Evolutionary conservation across 2,329 filamentous ascomycete species (phyloP).

Genomic region (Fusarium hainanense): DNA sequence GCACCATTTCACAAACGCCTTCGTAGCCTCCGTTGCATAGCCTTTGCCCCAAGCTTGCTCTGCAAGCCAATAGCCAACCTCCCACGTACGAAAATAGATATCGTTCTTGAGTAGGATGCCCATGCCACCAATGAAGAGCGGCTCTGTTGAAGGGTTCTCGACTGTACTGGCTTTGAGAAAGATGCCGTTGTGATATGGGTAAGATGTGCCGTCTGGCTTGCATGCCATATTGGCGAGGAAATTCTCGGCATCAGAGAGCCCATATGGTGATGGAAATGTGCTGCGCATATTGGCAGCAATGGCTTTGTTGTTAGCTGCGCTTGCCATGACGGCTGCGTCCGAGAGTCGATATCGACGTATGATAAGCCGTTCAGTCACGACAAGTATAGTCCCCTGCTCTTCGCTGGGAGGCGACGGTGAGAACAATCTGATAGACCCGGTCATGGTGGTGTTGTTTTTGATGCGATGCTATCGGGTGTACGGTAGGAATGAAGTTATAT

Average conservation of each 20-base stretch:
- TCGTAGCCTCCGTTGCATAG: slow-evolving; percentile 55
- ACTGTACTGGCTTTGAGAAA: slow-evolving; percentile 45
- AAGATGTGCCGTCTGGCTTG: slow-evolving; percentile 37
- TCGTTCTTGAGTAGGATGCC: slow-evolving; percentile 53
- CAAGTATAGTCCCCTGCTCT: slow-evolving; percentile 46
- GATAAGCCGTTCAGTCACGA: slow-evolving; percentile 51
- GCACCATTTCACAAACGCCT: slow-evolving; percentile 56
- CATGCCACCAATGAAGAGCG: slow-evolving; percentile 54
- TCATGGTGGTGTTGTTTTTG: slow-evolving; percentile 19
- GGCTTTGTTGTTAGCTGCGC: slow-evolving; percentile 53
- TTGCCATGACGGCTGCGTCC: slow-evolving; percentile 53
- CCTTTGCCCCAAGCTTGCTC: slow-evolving; percentile 59
- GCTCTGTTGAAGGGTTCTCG: slow-evolving; percentile 43
- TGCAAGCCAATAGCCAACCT: slow-evolving; percentile 63
- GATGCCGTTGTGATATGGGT: slow-evolving; percentile 51
- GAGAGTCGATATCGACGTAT: slow-evolving; percentile 55
- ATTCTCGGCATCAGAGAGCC: slow-evolving; percentile 51
- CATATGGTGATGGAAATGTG: slow-evolving; percentile 61
- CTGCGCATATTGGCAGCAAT: slow-evolving; percentile 56
- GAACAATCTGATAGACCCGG: slow-evolving; percentile 25
- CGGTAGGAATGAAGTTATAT: background rate
- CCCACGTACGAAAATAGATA: slow-evolving; percentile 56
- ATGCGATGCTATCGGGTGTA: background rate
- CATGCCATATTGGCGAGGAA: slow-evolving; percentile 48
- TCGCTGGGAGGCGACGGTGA: slow-evolving; percentile 43